Evolutionary conservation across 2,329 filamentous ascomycete genomes (phyloP), one percentile per base, ranked within the genome.

Genomic region (Nannizziopsis arthrosporioides): DNA sequence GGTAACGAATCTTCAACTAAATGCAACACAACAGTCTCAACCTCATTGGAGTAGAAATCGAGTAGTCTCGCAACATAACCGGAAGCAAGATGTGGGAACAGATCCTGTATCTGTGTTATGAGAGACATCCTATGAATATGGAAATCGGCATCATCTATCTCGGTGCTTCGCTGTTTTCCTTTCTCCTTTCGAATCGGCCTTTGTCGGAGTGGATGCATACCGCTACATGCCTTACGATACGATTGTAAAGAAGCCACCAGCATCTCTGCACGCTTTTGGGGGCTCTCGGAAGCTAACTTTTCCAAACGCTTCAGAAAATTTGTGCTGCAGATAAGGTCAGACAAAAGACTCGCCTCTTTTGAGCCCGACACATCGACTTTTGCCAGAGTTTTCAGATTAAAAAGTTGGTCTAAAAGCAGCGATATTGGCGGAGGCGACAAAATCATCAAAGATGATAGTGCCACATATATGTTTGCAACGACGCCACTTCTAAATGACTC

Each of bases 91-190:
- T 94, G 80, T 0, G 90, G 87, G 59, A 96, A 95, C 0, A 96
- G 72, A 60, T 98, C 90, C 61, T 94, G 88, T n/a, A 98, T 75
- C 62, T 93, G 86, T 0, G 84, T 84, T 44, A 96, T 80, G 42
- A 90, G 78, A 57, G 84, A 89, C 78, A 93, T 83, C 37, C 75
- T 81, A 64, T 94, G 87, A 17, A 90, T 69, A 59, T 92, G 85
- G 31, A 89, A 70, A 7, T 65, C 67, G 43, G 68, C 59, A 8
- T 59, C 56, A 2, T 56, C 48, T 14, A 50, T 54, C 10, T 58
- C 57, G 18, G 49, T 34, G 9, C 59, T 66, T 17, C 59, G 63
- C 10, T 53, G 58, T 57, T 72, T 72, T 11, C 68, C 69, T 49
- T 73, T 73, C 40, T 62, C 44, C 30, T 57, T 63, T 22, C 48